These are phyloP conservation scores for Capronia coronata DNA, from an alignment of 2,329 filamentous ascomycete genomes.

Conservation along the genomic window DNA sequence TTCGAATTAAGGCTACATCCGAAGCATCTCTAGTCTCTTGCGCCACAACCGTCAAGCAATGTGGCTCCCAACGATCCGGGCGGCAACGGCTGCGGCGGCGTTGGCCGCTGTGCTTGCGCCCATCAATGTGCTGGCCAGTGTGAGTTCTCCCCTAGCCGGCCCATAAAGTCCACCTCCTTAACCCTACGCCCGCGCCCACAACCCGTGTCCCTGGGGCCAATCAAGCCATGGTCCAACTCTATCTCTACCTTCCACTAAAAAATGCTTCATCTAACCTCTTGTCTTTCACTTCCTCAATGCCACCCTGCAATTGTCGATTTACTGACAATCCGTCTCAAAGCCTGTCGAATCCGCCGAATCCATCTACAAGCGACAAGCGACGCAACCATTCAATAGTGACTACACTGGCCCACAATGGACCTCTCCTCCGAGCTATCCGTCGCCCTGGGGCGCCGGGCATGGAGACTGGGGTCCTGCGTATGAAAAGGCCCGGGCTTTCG, in stretches of 20 bases:
- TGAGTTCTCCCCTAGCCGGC: slow-evolving; percentile 12
- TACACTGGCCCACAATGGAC: slow-evolving; percentile 31
- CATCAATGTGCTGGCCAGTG: slow-evolving; percentile 10
- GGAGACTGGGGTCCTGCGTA: slow-evolving; percentile 74
- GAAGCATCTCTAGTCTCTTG: neutral
- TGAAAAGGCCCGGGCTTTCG: slow-evolving; percentile 66
- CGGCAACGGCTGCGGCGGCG: slow-evolving; percentile 19
- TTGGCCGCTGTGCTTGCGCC: slow-evolving; percentile 10
- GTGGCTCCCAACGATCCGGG: slow-evolving; percentile 11
- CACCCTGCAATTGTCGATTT: slow-evolving; percentile 11
- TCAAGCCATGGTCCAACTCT: neutral
- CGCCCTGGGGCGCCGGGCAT: slow-evolving; percentile 73
- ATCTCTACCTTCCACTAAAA: neutral
- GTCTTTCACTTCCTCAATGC: slow-evolving; percentile 18
- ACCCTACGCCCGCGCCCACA: neutral
- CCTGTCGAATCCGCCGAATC: slow-evolving; percentile 21
- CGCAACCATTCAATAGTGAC: slow-evolving; percentile 23
- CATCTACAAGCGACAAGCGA: slow-evolving; percentile 18
- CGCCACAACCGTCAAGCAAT: slow-evolving; percentile 3
- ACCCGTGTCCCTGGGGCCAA: neutral
- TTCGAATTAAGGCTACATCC: slow-evolving; percentile 5
- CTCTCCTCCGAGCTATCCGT: slow-evolving; percentile 69
- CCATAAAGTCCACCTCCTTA: neutral
- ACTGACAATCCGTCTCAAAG: slow-evolving; percentile 22
- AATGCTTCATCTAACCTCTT: slow-evolving; percentile 10